These are phyloP conservation scores for carrot (Daucus carota) DNA, from an alignment of 129 eudicot genomes.

Conservation along the genomic window DNA sequence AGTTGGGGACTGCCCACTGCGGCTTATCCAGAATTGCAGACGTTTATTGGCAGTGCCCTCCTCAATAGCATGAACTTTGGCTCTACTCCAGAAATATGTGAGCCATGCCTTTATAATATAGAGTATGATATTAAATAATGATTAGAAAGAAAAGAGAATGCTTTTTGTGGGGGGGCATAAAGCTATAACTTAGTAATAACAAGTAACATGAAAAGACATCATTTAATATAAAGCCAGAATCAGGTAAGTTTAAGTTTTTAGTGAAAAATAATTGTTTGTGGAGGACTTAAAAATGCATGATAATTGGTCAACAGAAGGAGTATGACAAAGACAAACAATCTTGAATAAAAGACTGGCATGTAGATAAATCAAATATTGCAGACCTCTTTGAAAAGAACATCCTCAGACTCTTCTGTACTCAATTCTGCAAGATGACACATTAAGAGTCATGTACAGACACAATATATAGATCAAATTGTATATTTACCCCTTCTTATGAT, in stretches of 20 bases:
- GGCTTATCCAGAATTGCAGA: constrained; percentile 79
- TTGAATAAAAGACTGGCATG: constrained; percentile 4
- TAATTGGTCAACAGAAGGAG: background rate
- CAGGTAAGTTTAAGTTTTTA: background rate
- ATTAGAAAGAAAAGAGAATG: background rate
- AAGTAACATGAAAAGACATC: background rate
- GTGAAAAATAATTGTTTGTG: background rate
- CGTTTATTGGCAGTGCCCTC: constrained; percentile 64
- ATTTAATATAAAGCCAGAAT: background rate
- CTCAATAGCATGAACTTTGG: constrained; percentile 68
- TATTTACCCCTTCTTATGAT: background rate
- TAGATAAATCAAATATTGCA: constrained; percentile 2
- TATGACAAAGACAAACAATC: background rate
- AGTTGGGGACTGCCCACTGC: constrained; percentile 78
- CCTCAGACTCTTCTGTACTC: constrained; percentile 98
- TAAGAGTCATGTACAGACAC: constrained; percentile 14
- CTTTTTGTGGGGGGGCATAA: background rate
- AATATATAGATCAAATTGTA: background rate
- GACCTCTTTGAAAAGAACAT: constrained; percentile 98
- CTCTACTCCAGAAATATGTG: constrained; percentile 88
- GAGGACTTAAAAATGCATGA: background rate
- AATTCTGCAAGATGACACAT: constrained; percentile 49
- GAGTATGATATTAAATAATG: background rate
- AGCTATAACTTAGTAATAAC: background rate
- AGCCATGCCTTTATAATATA: constrained; percentile 76